phyloP scores from a whole-genome alignment of 768 basidiomycete species.

The Lentinula guzmanii region DNA sequence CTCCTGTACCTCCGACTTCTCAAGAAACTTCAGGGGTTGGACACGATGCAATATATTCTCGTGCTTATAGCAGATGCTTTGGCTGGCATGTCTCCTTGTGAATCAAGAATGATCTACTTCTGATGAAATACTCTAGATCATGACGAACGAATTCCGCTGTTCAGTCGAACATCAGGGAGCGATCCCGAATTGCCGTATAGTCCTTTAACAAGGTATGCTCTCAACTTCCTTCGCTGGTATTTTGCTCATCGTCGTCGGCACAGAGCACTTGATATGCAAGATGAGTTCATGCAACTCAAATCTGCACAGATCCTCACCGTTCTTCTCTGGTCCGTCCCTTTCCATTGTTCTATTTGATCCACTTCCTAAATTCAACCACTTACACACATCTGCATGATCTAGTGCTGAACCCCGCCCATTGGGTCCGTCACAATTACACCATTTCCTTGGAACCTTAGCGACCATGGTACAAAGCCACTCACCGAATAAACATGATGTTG shows the following conservation, averaged over 20 bases:
- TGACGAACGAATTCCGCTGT: slow-evolving; percentile 79
- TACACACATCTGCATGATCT: neutral
- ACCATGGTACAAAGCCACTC: slow-evolving; percentile 54
- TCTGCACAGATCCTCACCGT: slow-evolving; percentile 83
- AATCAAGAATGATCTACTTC: neutral
- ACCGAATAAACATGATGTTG: slow-evolving; percentile 75
- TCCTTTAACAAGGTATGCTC: slow-evolving; percentile 63
- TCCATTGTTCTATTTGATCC: neutral
- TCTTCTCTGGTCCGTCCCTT: slow-evolving; percentile 58
- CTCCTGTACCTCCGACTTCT: slow-evolving; percentile 86
- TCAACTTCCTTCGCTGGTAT: neutral
- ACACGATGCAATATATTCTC: slow-evolving; percentile 84
- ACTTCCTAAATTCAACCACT: slow-evolving; percentile 2
- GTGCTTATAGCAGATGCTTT: slow-evolving; percentile 88
- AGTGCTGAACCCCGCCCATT: slow-evolving; percentile 48
- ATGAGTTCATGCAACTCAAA: slow-evolving; percentile 95
- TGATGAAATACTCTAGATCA: slow-evolving; percentile 48
- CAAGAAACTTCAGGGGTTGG: slow-evolving; percentile 75
- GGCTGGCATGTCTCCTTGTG: slow-evolving; percentile 42
- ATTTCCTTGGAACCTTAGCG: slow-evolving; percentile 57
- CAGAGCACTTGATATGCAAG: slow-evolving; percentile 78
- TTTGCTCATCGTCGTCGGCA: slow-evolving; percentile 9
- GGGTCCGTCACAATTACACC: slow-evolving; percentile 45
- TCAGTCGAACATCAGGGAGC: slow-evolving; percentile 51
- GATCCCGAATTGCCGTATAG: slow-evolving; percentile 78